Evolutionary conservation across 2,329 filamentous ascomycete genomes (phyloP).

Genomic region (Colletotrichum sp.): DNA sequence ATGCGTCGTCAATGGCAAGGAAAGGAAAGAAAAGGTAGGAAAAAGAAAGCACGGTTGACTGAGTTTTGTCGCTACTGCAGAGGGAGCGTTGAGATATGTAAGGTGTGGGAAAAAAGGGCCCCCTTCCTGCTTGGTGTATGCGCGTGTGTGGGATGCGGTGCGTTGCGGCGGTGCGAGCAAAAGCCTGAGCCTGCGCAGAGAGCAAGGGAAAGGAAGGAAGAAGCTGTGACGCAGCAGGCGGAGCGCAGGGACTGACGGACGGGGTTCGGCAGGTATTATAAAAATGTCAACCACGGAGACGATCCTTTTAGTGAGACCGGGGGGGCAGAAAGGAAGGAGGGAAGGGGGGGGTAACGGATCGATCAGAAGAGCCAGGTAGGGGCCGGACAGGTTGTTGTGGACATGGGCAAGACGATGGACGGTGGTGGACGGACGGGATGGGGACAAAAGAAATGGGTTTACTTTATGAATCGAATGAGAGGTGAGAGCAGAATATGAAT

Average conservation of each 20-base stretch:
- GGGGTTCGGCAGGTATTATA: conserved; percentile 22
- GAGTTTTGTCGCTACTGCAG: neutral
- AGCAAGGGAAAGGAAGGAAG: conserved; percentile 11
- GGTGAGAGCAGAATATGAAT: neutral
- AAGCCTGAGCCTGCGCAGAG: neutral
- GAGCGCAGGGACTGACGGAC: conserved; percentile 16
- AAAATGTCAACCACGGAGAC: conserved; percentile 21
- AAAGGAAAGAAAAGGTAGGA: neutral
- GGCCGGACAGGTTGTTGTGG: neutral
- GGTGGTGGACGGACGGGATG: neutral
- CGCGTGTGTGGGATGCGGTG: neutral
- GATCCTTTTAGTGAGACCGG: conserved; percentile 21
- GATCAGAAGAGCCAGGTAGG: conserved; percentile 3
- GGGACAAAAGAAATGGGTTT: conserved; percentile 4
- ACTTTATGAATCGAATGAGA: neutral
- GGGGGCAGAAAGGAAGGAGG: conserved; percentile 5
- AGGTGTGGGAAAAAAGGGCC: neutral
- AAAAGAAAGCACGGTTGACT: conserved; percentile 10
- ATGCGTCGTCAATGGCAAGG: conserved; percentile 1
- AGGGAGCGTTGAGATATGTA: conserved; percentile 16
- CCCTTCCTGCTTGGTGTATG: neutral
- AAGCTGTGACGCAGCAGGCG: conserved; percentile 18
- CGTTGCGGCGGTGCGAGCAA: neutral
- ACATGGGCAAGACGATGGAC: neutral
- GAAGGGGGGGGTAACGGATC: conserved; percentile 2